Evolutionary conservation across 768 basidiomycete genomes (phyloP), one percentile per base, ranked within the genome.

Genomic region (Russula compacta): DNA sequence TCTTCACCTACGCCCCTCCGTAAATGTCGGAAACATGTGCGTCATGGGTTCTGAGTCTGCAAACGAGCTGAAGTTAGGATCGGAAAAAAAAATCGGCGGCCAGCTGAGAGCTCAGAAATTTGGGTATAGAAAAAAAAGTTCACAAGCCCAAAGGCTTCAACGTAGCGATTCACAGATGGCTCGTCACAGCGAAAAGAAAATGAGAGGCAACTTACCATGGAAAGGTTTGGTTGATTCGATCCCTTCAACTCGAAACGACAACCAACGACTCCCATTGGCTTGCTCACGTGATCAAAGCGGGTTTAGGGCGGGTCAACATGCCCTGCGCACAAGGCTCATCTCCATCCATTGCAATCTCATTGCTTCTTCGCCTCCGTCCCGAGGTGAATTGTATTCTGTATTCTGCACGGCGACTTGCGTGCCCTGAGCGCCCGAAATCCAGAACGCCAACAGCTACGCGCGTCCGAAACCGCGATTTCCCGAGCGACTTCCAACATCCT

Each of bases 81-180:
- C 1, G 21, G 32, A 5, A 36, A 48, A 61, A 29, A 21, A 6
- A 40, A 1, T 58, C 24, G 47, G 53, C 50, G 48, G 17, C 29
- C 19, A 35, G 57, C 70, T 29, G 43, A 35, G 14, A 64, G 76
- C 79, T 91, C 89, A 76, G 89, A 90, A 91, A 92, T 90, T 92
- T 91, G 89, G 89, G 89, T 92, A 91, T 92, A 76, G 58, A 66
- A 81, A 77, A 78, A 71, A 71, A 74, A 71, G 72, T 75, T 91
- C 88, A 89, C 79, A 24, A 85, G 81, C 87, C 74, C 64, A 61
- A 56, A 64, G 71, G 83, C 83, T 83, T 91, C 89, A 71, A 89
- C 83, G 89, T 91, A 90, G 87, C 87, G 88, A 90, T 91, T 89
- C 87, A 74, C 77, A 17, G 72, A 70, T 75, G 70, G 78, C 71